Evolutionary conservation across 371 early-diverging fungal genomes (phyloP).

Genomic region (Mortierella sp.): DNA sequence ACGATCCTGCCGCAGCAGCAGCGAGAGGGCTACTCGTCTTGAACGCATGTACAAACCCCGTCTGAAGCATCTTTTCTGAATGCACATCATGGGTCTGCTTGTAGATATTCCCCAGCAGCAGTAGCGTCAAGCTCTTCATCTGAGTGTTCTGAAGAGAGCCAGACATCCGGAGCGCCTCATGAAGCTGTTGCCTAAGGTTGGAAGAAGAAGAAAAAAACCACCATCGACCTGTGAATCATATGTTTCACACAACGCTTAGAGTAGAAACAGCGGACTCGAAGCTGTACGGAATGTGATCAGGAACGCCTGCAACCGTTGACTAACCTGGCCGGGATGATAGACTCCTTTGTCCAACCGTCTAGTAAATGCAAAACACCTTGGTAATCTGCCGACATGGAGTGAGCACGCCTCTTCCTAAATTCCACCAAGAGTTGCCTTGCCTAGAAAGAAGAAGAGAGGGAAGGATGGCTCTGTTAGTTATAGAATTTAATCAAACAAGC

Average conservation of each 20-base stretch:
- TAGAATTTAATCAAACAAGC: neutral
- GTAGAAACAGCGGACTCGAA: neutral
- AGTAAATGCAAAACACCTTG: constrained; percentile 44
- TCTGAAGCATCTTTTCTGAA: constrained; percentile 41
- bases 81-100: constrained; percentile 44
- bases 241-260: neutral
- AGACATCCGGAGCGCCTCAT: constrained; percentile 40
- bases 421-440: constrained; percentile 23
- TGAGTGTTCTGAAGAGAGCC: constrained; percentile 41
- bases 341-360: constrained; percentile 37
- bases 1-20: constrained; percentile 40
- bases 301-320: neutral
- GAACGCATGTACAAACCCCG: constrained; percentile 31
- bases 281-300: no score
- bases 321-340: constrained; percentile 39
- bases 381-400: constrained; percentile 18
- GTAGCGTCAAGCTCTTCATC: constrained; percentile 35
- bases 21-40: constrained; percentile 39
- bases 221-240: no score
- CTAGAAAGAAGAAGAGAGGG: neutral
- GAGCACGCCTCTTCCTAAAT: constrained; percentile 18
- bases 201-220: neutral
- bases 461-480: neutral
- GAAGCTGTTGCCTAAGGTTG: constrained; percentile 51
- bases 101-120: constrained; percentile 43